Evolutionary conservation across 2,329 filamentous ascomycete species (phyloP).

Genomic region (Colletotrichum sp.): DNA sequence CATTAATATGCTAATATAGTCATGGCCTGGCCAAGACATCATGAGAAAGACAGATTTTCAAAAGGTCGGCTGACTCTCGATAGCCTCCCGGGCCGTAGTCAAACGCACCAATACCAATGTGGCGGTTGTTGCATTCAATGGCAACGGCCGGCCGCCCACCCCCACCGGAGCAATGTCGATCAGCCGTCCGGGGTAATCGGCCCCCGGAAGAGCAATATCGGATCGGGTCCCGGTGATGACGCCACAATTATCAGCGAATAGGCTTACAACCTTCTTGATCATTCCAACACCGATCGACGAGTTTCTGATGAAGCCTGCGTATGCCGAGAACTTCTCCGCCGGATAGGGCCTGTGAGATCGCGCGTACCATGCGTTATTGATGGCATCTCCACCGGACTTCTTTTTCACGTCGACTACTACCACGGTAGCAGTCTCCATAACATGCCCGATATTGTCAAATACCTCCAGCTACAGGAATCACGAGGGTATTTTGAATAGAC

Average conservation of each 20-base stretch:
- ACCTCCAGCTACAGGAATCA: not conserved
- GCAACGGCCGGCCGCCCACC: not conserved
- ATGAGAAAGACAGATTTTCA: not conserved
- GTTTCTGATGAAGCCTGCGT: not conserved
- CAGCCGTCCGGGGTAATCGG: not conserved
- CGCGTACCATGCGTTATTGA: not conserved
- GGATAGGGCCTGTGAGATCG: not conserved
- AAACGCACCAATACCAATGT: not conserved
- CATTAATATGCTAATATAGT: not conserved
- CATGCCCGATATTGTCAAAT: not conserved
- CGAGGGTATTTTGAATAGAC: not conserved
- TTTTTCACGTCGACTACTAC: not conserved
- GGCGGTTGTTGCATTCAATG: not conserved
- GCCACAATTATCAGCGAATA: not conserved
- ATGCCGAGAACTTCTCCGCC: not conserved
- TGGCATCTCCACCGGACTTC: not conserved
- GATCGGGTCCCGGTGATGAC: not conserved
- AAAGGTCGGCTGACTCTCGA: not conserved
- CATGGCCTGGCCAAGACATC: not conserved
- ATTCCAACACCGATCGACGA: not conserved
- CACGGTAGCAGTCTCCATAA: not conserved
- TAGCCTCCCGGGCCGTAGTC: not conserved
- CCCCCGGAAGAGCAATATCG: not conserved
- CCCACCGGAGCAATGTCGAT: not conserved
- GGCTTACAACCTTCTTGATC: not conserved